Percentiles rank a stretch among this genome's conserved stretches.
Evolutionary conservation across 2,329 filamentous ascomycete species (phyloP).

Genomic region (Monilinia fructicola): DNA sequence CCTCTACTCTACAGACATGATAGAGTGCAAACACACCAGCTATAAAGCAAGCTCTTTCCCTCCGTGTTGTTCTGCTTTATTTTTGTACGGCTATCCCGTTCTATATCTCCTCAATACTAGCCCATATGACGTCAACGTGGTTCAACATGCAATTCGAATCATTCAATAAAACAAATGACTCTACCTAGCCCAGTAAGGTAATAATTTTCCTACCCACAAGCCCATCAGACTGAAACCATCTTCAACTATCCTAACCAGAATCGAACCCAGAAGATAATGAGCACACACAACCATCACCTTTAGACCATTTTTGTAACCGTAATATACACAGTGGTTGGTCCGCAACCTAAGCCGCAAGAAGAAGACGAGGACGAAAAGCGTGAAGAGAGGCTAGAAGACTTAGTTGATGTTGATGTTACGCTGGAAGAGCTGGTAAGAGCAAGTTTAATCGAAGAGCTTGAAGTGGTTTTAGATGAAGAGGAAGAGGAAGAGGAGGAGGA

Average conservation of each 20-base stretch:
- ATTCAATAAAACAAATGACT: neutral
- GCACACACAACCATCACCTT: neutral
- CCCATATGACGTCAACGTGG: neutral
- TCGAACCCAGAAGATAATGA: neutral
- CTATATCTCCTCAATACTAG: neutral
- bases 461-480: neutral
- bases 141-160: neutral
- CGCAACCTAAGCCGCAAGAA: neutral
- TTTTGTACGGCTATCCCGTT: no score
- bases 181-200: neutral
- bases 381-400: neutral
- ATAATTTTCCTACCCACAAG: neutral
- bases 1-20: neutral
- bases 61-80: no score
- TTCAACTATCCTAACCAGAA: neutral
- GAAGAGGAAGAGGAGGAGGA: neutral
- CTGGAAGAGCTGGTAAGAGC: neutral
- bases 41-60: neutral
- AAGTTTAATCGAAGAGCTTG: neutral
- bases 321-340: slow-evolving; percentile 15
- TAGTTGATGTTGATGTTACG: neutral
- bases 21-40: neutral
- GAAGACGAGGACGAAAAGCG: neutral
- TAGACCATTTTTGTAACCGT: neutral
- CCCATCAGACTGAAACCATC: neutral